Evolutionary conservation across 805 yeast genomes (phyloP).

Genomic region (Cyberlindnera bimundalis): DNA sequence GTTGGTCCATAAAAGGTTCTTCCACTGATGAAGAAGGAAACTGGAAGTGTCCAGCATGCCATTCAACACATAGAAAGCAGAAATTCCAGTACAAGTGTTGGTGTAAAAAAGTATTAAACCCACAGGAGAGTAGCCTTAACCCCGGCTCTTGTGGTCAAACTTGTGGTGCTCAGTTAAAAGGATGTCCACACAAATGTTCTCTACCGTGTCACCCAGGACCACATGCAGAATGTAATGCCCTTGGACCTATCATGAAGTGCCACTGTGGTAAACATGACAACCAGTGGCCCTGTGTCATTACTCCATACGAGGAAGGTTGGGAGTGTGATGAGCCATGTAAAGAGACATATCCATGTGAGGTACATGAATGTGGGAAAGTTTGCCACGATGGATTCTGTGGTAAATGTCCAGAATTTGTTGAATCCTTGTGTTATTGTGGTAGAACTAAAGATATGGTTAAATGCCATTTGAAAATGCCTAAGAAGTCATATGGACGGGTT

Average conservation of each 20-base stretch:
- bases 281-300: constrained; percentile 70
- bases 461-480: constrained; percentile 44
- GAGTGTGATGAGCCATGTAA: constrained; percentile 60
- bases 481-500: constrained; percentile 27
- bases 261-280: constrained; percentile 65
- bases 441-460: constrained; percentile 38
- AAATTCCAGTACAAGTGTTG: constrained; percentile 72
- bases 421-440: constrained; percentile 75
- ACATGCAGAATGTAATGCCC: constrained; percentile 76
- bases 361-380: constrained; percentile 55
- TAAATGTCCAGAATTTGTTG: constrained; percentile 49
- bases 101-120: constrained; percentile 81
- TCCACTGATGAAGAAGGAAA: constrained; percentile 53
- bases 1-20: constrained; percentile 82
- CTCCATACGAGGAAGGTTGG: constrained; percentile 69
- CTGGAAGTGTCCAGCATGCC: constrained; percentile 91
- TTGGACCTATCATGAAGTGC: constrained; percentile 69
- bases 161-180: constrained; percentile 53
- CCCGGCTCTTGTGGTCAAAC: constrained; percentile 92
- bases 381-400: constrained; percentile 91
- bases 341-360: constrained; percentile 63
- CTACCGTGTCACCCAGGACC: constrained; percentile 86
- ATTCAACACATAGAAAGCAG: constrained; percentile 41
- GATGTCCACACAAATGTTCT: constrained; percentile 73
- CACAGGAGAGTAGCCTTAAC: constrained; percentile 49